These are phyloP conservation scores for Xylaria sp. DNA, from an alignment of 2,329 filamentous ascomycete species.

Conservation along the genomic window DNA sequence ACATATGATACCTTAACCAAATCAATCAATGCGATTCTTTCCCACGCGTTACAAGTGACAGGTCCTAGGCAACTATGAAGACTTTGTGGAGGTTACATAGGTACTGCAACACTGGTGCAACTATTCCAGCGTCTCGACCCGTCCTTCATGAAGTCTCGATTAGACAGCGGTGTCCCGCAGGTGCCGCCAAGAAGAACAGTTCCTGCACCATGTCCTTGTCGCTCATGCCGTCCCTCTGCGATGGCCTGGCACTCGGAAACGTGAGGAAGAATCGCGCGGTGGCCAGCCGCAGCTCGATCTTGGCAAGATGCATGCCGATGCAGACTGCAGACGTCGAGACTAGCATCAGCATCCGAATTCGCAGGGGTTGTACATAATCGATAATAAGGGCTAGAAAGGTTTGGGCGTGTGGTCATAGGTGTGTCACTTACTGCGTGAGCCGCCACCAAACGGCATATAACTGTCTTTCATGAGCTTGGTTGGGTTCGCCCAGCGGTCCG, in stretches of 20 bases:
- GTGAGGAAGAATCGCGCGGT: slow-evolving; percentile 55
- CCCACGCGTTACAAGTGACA: too few species aligned
- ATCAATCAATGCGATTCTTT: too few species aligned
- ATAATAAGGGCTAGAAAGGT: too few species aligned
- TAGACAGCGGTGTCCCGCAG: slow-evolving; percentile 38
- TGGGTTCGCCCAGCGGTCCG: slow-evolving; percentile 29
- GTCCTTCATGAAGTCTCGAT: slow-evolving; percentile 29
- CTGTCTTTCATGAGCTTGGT: slow-evolving; percentile 32
- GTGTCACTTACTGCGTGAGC: slow-evolving; percentile 19
- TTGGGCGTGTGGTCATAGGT: too few species aligned
- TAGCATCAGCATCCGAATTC: slow-evolving; percentile 9
- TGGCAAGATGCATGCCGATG: slow-evolving; percentile 59
- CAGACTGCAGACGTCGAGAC: slow-evolving; percentile 43
- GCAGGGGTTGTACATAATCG: too few species aligned
- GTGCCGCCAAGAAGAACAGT: slow-evolving; percentile 40
- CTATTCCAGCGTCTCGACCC: not conserved
- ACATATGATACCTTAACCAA: too few species aligned
- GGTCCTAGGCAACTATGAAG: too few species aligned
- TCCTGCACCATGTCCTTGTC: slow-evolving; percentile 41
- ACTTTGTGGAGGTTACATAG: too few species aligned
- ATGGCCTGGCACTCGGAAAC: slow-evolving; percentile 42
- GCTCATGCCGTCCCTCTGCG: slow-evolving; percentile 38
- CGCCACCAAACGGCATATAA: slow-evolving; percentile 36
- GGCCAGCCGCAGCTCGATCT: slow-evolving; percentile 57
- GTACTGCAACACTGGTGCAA: too few species aligned